A percentile compares a stretch with the other conserved stretches of the same genome.
phyloP scores from a whole-genome alignment of 2,329 filamentous ascomycete species.

The Aspergillus arachidicola region DNA sequence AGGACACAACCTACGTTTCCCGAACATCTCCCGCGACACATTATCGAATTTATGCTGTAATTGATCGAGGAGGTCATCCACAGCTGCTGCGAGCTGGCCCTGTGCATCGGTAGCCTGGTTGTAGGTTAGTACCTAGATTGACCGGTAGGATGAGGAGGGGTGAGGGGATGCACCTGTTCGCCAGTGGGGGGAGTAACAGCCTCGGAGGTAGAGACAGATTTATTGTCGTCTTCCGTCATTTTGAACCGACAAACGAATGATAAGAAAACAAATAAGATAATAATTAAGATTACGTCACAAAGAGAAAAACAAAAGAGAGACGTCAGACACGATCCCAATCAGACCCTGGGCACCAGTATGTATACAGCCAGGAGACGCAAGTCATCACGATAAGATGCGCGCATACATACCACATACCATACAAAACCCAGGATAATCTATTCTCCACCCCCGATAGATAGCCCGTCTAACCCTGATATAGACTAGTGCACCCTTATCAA shows the following conservation, averaged over 20 bases:
- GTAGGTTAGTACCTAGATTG: not conserved
- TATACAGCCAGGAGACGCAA: not conserved
- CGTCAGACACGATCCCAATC: no score
- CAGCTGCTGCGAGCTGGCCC: conserved; percentile 69
- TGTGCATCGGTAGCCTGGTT: conserved; percentile 33
- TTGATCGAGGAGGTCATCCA: conserved; percentile 84
- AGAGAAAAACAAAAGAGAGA: not conserved
- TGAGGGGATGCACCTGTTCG: conserved; percentile 23
- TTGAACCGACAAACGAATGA: not conserved
- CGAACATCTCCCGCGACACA: conserved; percentile 83
- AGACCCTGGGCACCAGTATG: no score
- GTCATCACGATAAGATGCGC: not conserved
- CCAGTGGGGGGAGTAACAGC: conserved; percentile 16
- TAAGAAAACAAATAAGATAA: not conserved
- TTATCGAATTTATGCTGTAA: conserved; percentile 82
- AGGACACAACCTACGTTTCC: conserved; percentile 68
- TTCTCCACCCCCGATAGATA: conserved; percentile 10
- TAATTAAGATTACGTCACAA: not conserved
- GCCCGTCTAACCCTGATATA: conserved; percentile 3
- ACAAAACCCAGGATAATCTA: conserved; percentile 27
- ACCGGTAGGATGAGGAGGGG: not conserved
- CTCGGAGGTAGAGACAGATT: conserved; percentile 20
- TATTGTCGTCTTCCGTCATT: conserved; percentile 22
- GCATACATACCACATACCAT: not conserved
- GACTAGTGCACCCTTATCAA: conserved; percentile 23